phyloP scores from a whole-genome alignment of 2,329 filamentous ascomycete species.

The Aspergillus quadrilineatus region DNA sequence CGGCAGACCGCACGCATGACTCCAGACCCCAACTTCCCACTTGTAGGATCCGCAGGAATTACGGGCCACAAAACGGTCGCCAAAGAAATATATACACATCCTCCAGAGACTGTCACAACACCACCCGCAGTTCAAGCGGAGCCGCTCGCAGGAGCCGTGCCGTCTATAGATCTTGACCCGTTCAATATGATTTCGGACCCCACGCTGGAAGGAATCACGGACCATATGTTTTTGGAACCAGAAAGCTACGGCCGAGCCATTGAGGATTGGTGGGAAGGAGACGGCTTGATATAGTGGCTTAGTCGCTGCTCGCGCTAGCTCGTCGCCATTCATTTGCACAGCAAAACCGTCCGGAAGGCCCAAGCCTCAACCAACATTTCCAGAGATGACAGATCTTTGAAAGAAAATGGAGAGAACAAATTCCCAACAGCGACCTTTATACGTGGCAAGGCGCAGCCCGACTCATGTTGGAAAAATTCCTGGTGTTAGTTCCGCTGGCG shows the following conservation, averaged over 20 bases:
- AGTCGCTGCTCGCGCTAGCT: not conserved
- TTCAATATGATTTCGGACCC: constrained; percentile 9
- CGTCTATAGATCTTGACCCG: constrained; percentile 10
- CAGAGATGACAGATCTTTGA: not conserved
- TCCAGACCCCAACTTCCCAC: constrained; percentile 34
- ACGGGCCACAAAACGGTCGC: constrained; percentile 41
- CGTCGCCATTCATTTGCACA: constrained; percentile 7
- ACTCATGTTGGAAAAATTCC: not conserved
- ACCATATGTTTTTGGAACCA: constrained; percentile 13
- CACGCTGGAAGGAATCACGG: constrained; percentile 9
- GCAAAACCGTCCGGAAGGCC: not conserved
- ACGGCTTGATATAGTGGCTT: constrained; percentile 9
- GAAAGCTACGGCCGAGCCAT: constrained; percentile 13
- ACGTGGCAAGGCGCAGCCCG: constrained; percentile 5
- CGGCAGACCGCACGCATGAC: constrained; percentile 11
- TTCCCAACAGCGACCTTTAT: not conserved
- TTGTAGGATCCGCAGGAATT: constrained; percentile 42
- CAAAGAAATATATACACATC: constrained; percentile 35
- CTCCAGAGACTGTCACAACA: constrained; percentile 28
- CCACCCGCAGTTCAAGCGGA: constrained; percentile 5
- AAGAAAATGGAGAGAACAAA: not conserved
- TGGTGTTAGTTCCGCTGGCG: constrained; percentile 7
- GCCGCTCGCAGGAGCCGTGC: not conserved
- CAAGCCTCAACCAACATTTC: not conserved
- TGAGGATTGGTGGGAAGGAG: constrained; percentile 14